Percentiles rank a stretch among this genome's conserved stretches.
These are phyloP conservation scores for Verticillium nubilum DNA, from an alignment of 2,329 filamentous ascomycete species.

Conservation along the genomic window DNA sequence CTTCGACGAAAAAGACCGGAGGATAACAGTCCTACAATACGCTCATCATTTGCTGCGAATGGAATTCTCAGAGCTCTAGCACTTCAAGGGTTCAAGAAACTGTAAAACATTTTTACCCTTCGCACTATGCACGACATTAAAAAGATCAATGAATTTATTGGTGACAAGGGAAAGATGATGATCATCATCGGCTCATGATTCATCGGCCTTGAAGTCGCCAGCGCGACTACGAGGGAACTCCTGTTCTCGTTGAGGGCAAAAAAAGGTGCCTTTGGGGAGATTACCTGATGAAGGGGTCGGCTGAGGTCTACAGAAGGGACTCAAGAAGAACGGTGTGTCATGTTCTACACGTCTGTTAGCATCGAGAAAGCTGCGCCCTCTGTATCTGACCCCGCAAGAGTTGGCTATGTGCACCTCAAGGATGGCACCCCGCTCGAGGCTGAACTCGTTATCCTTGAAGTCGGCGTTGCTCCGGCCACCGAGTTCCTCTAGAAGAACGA, in stretches of 20 bases:
- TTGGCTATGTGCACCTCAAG: slow-evolving; percentile 77
- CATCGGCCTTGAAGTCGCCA: slow-evolving; percentile 97
- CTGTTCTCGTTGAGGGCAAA: slow-evolving; percentile 83
- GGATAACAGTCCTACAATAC: slow-evolving; percentile 75
- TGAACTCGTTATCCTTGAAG: slow-evolving; percentile 86
- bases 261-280: slow-evolving; percentile 75
- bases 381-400: slow-evolving; percentile 58
- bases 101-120: slow-evolving; percentile 83
- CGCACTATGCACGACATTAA: slow-evolving; percentile 71
- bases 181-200: slow-evolving; percentile 91
- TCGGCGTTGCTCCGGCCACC: slow-evolving; percentile 83
- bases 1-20: slow-evolving; percentile 68
- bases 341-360: slow-evolving; percentile 74
- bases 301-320: slow-evolving; percentile 67
- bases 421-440: slow-evolving; percentile 81
- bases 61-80: slow-evolving; percentile 72
- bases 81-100: slow-evolving; percentile 76
- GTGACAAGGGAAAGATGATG: slow-evolving; percentile 82
- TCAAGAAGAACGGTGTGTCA: slow-evolving; percentile 85
- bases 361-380: slow-evolving; percentile 81
- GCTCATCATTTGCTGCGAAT: slow-evolving; percentile 83
- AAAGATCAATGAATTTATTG: slow-evolving; percentile 72
- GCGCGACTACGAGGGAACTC: slow-evolving; percentile 74
- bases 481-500: slow-evolving; percentile 72
- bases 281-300: slow-evolving; percentile 82